phyloP scores from a whole-genome alignment of 139 green algal genomes.

The Coelastrella sp. region DNA sequence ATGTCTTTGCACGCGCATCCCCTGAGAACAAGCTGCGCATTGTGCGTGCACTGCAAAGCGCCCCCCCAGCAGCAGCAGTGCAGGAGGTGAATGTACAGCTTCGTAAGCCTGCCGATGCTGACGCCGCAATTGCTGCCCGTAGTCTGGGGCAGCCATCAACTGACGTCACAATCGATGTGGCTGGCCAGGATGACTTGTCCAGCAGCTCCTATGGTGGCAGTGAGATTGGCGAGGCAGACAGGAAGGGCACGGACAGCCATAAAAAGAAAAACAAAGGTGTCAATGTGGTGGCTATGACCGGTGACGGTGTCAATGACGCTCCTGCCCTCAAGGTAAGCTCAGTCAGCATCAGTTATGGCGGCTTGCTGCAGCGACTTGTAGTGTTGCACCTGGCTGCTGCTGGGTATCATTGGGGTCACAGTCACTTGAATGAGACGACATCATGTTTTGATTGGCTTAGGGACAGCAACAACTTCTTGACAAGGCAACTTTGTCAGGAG shows the following conservation, averaged over 20 bases:
- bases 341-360: not conserved
- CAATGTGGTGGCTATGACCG: slow-evolving; percentile 56
- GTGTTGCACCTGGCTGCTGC: not conserved
- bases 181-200: not conserved
- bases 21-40: slow-evolving; percentile 79
- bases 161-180: not conserved
- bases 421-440: no score
- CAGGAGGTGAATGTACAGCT: not conserved
- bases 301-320: slow-evolving; percentile 77
- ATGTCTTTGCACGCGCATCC: slow-evolving; percentile 73
- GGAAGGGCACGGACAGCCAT: not conserved
- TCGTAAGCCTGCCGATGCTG: not conserved
- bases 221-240: not conserved
- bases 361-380: not conserved
- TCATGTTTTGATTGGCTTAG: no score
- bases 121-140: not conserved
- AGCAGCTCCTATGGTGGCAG: not conserved
- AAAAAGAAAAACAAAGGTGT: not conserved
- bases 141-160: not conserved
- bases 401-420: not conserved
- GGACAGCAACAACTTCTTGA: no score
- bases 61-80: not conserved
- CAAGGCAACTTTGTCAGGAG: no score
- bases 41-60: slow-evolving; percentile 51
- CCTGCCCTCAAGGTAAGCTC: slow-evolving; percentile 70